Evolutionary conservation across 148 eudicot species (phyloP).

Genomic region (Camellia japonica): DNA sequence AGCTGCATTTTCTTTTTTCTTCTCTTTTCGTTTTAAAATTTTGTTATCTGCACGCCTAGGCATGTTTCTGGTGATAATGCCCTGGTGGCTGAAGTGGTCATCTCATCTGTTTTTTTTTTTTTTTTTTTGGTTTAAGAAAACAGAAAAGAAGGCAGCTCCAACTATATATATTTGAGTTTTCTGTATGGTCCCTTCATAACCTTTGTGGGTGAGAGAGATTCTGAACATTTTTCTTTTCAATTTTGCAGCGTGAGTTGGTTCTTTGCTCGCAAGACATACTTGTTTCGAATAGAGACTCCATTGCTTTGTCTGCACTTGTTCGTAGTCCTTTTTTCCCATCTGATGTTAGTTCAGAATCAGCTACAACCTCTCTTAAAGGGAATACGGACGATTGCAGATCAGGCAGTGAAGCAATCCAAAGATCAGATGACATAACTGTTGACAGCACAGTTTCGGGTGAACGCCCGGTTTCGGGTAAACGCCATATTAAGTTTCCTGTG

Average conservation of each 20-base stretch:
- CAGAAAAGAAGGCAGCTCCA: too few species aligned
- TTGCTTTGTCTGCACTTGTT: slow-evolving; percentile 53
- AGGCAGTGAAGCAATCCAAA: slow-evolving; percentile 72
- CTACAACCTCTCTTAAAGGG: slow-evolving; percentile 79
- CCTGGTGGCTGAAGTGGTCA: background rate
- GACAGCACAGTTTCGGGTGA: slow-evolving; percentile 77
- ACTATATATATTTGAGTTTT: too few species aligned
- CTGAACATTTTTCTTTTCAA: background rate
- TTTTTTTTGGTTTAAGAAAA: too few species aligned
- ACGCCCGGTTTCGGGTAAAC: slow-evolving; percentile 59
- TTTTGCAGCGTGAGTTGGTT: slow-evolving; percentile 84
- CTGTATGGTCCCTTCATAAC: too few species aligned
- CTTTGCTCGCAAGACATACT: slow-evolving; percentile 75
- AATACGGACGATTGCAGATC: slow-evolving; percentile 65
- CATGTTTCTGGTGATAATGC: background rate
- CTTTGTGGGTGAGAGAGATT: background rate
- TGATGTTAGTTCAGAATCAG: slow-evolving; percentile 94
- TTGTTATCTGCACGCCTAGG: background rate
- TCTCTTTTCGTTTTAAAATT: too few species aligned
- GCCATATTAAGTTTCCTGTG: slow-evolving; percentile 55
- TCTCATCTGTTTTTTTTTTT: too few species aligned
- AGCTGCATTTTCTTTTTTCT: background rate
- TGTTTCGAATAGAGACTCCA: slow-evolving; percentile 59
- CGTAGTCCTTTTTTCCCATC: slow-evolving; percentile 55
- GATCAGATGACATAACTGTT: slow-evolving; percentile 84